These are phyloP conservation scores for Nannochloropsis salina DNA, from an alignment of 108 stramenopile species.

Conservation along the genomic window DNA sequence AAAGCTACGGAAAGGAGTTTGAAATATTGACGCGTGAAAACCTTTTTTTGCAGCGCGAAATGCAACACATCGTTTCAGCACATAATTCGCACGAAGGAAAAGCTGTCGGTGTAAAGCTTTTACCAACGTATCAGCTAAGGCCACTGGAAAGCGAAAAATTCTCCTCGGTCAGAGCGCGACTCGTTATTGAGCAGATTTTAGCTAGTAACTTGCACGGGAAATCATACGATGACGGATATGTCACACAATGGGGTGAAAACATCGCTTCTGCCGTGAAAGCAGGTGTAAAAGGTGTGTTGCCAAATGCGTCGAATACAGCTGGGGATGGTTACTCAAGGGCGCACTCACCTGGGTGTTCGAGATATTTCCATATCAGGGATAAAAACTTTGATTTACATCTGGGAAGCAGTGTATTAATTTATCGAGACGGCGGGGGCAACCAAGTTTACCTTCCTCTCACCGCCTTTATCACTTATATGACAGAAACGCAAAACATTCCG, in stretches of 20 bases:
- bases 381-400: neutral
- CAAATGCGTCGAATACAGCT: too few species aligned
- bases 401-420: neutral
- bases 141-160: conserved; percentile 31
- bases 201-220: conserved; percentile 37
- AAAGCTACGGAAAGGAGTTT: too few species aligned
- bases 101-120: neutral
- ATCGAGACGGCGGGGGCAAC: neutral
- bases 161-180: conserved; percentile 51
- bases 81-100: neutral
- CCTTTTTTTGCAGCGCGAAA: too few species aligned
- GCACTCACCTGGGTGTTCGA: too few species aligned
- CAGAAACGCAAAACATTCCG: conserved; percentile 37
- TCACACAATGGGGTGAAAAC: conserved; percentile 55
- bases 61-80: neutral
- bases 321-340: too few species aligned
- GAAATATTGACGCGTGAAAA: too few species aligned
- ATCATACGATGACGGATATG: conserved; percentile 53
- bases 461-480: too few species aligned
- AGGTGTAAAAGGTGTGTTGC: conserved; percentile 52
- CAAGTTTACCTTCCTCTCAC: neutral
- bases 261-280: conserved; percentile 63
- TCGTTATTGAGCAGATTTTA: conserved; percentile 49
- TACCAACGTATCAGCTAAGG: neutral
- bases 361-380: neutral